Conservation (phyloP, 768 basidiomycete genomes). For the Pleurotus tuoliensis region DNA sequence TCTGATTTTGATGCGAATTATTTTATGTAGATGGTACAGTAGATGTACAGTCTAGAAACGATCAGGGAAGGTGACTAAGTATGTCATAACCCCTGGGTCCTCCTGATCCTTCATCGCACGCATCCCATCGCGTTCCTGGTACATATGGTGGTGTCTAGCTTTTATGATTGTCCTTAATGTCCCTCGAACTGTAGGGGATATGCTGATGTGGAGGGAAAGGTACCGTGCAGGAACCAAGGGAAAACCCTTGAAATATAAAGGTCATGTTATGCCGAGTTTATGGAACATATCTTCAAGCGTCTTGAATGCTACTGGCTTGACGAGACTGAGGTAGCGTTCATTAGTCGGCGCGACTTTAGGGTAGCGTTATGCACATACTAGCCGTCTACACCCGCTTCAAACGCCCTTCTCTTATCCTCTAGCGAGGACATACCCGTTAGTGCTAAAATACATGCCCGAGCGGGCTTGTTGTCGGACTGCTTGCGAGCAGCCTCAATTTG, state of each 20-base stretch:
- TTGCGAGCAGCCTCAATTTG: constrained; percentile 51
- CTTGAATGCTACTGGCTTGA: constrained; percentile 95
- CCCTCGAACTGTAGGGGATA: no score
- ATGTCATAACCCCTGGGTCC: no score
- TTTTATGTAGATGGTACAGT: no score
- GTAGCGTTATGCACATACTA: constrained; percentile 60
- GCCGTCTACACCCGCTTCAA: constrained; percentile 91
- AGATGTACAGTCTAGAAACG: no score
- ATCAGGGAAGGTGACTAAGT: no score
- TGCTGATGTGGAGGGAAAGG: no score
- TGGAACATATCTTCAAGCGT: constrained; percentile 82
- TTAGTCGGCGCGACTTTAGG: constrained; percentile 2
- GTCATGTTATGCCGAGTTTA: constrained; percentile 48
- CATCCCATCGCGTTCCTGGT: no score
- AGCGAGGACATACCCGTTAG: constrained; percentile 91
- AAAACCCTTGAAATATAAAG: neutral
- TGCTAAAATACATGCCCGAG: constrained; percentile 63
- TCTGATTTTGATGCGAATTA: no score
- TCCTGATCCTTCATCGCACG: no score
- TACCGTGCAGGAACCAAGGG: neutral
- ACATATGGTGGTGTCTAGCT: no score
- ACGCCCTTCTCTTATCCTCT: constrained; percentile 89
- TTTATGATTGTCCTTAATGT: no score
- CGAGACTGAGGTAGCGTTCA: constrained; percentile 49
- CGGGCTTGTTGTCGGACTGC: constrained; percentile 23